phyloP scores from a whole-genome alignment of 768 basidiomycete genomes.

The Podaxis carcinomalis region DNA sequence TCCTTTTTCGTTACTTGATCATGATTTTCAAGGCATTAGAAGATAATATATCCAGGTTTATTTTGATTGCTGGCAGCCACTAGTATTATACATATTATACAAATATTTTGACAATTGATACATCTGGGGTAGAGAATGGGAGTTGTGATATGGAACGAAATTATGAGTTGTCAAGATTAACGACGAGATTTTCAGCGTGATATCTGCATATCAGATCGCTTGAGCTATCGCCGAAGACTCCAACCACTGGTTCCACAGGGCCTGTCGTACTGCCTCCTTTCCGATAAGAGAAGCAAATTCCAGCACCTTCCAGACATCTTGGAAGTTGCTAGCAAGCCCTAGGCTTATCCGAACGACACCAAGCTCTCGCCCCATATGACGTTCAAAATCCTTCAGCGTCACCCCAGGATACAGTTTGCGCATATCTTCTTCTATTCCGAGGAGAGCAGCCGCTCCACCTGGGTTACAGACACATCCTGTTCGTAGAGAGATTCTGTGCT shows the following conservation, averaged over 20 bases:
- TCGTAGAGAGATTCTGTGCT: constrained; percentile 65
- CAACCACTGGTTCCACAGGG: constrained; percentile 27
- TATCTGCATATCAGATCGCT: constrained; percentile 17
- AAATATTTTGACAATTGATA: constrained; percentile 2
- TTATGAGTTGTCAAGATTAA: constrained; percentile 14
- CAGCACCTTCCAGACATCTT: constrained; percentile 62
- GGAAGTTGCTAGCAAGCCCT: constrained; percentile 75
- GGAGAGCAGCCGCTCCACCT: constrained; percentile 70
- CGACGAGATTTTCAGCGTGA: constrained; percentile 2
- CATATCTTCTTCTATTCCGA: constrained; percentile 68
- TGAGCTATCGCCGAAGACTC: constrained; percentile 20
- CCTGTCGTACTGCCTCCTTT: constrained; percentile 21
- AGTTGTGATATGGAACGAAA: constrained; percentile 1
- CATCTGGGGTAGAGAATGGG: background rate
- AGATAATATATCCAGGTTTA: background rate
- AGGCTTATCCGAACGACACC: constrained; percentile 77
- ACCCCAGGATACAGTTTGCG: constrained; percentile 51
- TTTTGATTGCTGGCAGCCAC: background rate
- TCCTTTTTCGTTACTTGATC: background rate
- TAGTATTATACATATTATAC: constrained; percentile 6
- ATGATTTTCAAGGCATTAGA: background rate
- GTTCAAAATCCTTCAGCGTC: constrained; percentile 60
- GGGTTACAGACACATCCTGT: constrained; percentile 90
- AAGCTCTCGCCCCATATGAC: constrained; percentile 57
- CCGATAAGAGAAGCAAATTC: constrained; percentile 45